These are phyloP conservation scores for Hygrophila difformis DNA, from an alignment of 257 asterid genomes.

Conservation along the genomic window DNA sequence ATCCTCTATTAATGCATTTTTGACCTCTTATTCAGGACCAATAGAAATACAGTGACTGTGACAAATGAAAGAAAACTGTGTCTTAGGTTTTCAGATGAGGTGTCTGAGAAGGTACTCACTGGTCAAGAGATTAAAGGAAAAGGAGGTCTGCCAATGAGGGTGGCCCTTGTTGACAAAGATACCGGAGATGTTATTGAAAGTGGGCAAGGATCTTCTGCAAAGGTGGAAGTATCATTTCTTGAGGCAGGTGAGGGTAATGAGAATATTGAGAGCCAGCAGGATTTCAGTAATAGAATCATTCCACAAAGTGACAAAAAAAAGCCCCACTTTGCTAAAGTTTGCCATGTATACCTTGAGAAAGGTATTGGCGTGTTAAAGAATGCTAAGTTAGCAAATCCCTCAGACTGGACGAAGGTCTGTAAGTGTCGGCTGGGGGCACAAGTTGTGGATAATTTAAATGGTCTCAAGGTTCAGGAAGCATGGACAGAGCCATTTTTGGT, in stretches of 20 bases:
- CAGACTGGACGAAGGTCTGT: constrained; percentile 24
- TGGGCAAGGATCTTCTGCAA: constrained; percentile 32
- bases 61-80: constrained; percentile 21
- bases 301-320: constrained; percentile 19
- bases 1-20: background rate
- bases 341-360: constrained; percentile 16
- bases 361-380: constrained; percentile 26
- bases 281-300: background rate
- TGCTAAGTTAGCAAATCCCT: constrained; percentile 28
- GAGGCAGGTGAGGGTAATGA: constrained; percentile 11
- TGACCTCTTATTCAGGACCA: constrained; percentile 22
- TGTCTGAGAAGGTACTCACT: constrained; percentile 26
- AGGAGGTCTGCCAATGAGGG: constrained; percentile 12
- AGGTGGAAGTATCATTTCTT: constrained; percentile 37
- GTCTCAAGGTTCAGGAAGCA: constrained; percentile 30
- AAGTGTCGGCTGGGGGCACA: constrained; percentile 42
- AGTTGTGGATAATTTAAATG: constrained; percentile 15
- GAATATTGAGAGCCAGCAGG: background rate
- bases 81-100: constrained; percentile 33
- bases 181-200: constrained; percentile 11
- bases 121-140: constrained; percentile 32
- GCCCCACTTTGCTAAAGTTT: constrained; percentile 33
- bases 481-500: constrained; percentile 31
- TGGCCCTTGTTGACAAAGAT: constrained; percentile 31
- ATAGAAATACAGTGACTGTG: constrained; percentile 8